phyloP scores from a whole-genome alignment of 1,284 basidiomycete genomes.

The Apiotrichum akiyoshidainum region DNA sequence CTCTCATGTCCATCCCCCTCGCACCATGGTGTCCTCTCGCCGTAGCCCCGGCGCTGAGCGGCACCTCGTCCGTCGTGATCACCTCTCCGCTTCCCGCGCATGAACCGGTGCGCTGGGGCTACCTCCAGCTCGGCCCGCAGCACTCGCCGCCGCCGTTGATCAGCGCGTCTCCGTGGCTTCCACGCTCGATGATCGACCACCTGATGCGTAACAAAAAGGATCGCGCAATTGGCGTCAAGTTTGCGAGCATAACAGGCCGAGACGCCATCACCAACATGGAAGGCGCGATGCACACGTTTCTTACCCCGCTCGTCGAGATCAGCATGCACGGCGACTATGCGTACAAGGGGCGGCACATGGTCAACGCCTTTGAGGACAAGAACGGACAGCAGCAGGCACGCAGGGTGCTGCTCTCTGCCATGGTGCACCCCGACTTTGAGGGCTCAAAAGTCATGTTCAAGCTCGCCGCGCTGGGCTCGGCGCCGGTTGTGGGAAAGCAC shows the following conservation, averaged over 20 bases:
- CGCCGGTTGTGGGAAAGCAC: background rate
- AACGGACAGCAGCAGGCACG: slow-evolving; percentile 12
- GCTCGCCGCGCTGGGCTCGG: slow-evolving; percentile 8
- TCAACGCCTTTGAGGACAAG: slow-evolving; percentile 6
- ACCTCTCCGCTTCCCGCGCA: background rate
- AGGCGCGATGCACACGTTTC: slow-evolving; percentile 29
- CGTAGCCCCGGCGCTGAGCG: background rate
- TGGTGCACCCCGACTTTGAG: slow-evolving; percentile 35
- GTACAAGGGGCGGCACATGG: slow-evolving; percentile 12
- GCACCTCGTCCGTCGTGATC: background rate
- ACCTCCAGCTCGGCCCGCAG: background rate
- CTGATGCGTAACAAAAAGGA: slow-evolving; percentile 34
- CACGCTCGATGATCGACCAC: slow-evolving; percentile 17
- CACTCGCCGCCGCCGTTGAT: background rate
- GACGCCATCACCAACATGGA: slow-evolving; percentile 30
- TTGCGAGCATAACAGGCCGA: slow-evolving; percentile 1
- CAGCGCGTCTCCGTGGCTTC: slow-evolving; percentile 8
- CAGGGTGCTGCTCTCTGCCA: slow-evolving; percentile 20
- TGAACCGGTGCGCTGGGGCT: background rate
- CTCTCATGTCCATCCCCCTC: background rate
- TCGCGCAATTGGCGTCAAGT: slow-evolving; percentile 28
- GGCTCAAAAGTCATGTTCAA: slow-evolving; percentile 17
- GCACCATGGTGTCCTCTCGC: background rate
- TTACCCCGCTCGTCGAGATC: slow-evolving; percentile 23
- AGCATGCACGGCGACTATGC: slow-evolving; percentile 29